Base-by-base conservation (phyloP, 2,329 filamentous ascomycete genomes). In the Stagonosporopsis vannaccii region DNA sequence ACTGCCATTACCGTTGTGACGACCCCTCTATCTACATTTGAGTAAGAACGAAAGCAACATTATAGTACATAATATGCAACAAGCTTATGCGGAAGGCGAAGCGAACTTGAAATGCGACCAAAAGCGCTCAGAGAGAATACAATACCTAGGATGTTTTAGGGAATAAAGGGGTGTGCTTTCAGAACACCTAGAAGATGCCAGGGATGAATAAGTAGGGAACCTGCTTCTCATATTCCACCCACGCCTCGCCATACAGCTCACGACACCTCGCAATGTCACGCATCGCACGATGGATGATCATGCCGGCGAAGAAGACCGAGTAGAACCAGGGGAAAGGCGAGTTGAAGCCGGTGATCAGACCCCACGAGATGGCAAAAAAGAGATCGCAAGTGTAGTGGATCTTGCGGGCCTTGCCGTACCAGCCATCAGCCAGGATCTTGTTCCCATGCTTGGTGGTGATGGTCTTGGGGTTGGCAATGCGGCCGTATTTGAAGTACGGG, bases 311-410 rank as follows among this genome's bases (percentile, higher is more conserved):
- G 81, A 96, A 96, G 32, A 90, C 76, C 0, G 90, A 89, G 73
- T 96, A 94, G 77, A 96, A 95, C 90, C 91, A 96, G 1, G 91
- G 91, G 78, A 94, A 93, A 0, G 91, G 90, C 71, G 88, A 91
- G 32, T 81, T 81, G 78, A 94, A 93, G 11, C 91, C 91, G 2
- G 89, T 92, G 65, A 94, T 88, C n/a, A 93, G 76, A 22, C 87
- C 91, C 91, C 91, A 95, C 60, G 81, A 85, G 51, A 91, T 73
- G 6, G 91, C 89, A 70, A 94, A 94, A 79, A 85, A 93, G 5
- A 89, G 76, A 74, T 95, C 91, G 73, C 89, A 92, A 1, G 88
- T 87, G 77, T 95, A 95, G 76, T 94, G 90, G 46, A 90, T 84
- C 79, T 92, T 95, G 64, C 91, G 85, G 25, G 90, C 90, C 66